A percentile compares a stretch with the other conserved stretches of the same genome.
Evolutionary conservation across 257 asterid genomes (phyloP).

Genomic region (Solanum paucissectum): DNA sequence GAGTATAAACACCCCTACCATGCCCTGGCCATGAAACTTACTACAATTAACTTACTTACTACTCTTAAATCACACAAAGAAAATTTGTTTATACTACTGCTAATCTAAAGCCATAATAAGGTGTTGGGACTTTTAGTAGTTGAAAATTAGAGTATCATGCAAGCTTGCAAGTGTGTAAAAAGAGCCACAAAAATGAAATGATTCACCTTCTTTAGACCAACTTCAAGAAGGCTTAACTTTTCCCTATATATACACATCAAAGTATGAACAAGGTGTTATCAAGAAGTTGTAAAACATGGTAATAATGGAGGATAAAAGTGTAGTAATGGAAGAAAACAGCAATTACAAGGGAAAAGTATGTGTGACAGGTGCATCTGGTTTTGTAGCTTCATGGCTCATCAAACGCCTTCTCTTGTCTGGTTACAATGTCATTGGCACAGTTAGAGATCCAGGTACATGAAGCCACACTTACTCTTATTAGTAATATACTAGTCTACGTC

Average conservation of each 20-base stretch:
- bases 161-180: not conserved
- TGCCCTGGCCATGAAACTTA: not conserved
- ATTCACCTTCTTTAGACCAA: slow-evolving; percentile 14
- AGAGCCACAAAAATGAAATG: slow-evolving; percentile 25
- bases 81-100: not conserved
- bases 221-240: not conserved
- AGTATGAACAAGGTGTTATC: not conserved
- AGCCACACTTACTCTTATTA: not conserved
- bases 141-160: not conserved
- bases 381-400: slow-evolving; percentile 79
- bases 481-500: not conserved
- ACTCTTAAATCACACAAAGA: not conserved
- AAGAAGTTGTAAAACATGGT: not conserved
- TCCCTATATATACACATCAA: not conserved
- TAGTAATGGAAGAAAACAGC: slow-evolving; percentile 10
- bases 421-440: slow-evolving; percentile 68
- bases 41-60: not conserved
- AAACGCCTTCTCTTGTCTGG: slow-evolving; percentile 69
- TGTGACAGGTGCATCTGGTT: slow-evolving; percentile 91
- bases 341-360: slow-evolving; percentile 52
- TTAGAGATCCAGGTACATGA: slow-evolving; percentile 68
- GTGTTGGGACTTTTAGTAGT: not conserved
- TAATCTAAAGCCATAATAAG: not conserved
- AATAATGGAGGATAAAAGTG: not conserved
- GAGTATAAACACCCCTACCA: not conserved